Evolutionary conservation across 176 grass and related monocot species (phyloP), one percentile per base, ranked within the genome.

Genomic region (Musa troglodytarum): DNA sequence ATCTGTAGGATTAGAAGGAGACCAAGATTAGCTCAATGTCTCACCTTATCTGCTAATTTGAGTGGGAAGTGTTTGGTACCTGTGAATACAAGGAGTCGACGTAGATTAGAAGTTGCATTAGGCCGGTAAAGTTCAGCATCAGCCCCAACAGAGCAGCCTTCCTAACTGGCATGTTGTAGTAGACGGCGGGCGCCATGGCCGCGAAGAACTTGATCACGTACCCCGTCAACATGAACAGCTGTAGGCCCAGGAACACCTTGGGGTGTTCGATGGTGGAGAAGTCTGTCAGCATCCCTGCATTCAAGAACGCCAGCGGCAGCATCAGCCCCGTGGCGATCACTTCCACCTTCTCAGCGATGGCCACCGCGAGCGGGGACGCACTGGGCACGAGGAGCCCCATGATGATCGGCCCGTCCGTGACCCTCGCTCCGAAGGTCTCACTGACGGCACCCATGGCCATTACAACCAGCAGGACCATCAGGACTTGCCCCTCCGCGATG

Each of bases 291-390:
- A 91, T 79, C 21, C 92, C 92, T 21, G 78, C 84, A 76, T 89
- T 83, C 52, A 81, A 66, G 80, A 83, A 92, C 80, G 87, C 89
- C 0, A 96, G 81, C 6, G 89, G 92, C 66, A 96, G 81, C 49
- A 92, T 89, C 12, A 96, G 70, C 23, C 86, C 89, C 54, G 82
- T 81, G 66, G 82, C 84, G 77, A 96, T 89, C 51, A 80, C 82
- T 58, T 96, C 92, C 2, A 96, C 87, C 82, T 96, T 96, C 78
- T 89, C 84, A 19, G 81, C 81, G 8, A 96, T 76, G 51, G 89
- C 89, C 17, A 86, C 80, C 64, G 86, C 92, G 12, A 96, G 92
- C 59, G 92, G 92, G 19, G 92, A 89, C 11, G 89, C 89, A 34
- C 88, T 89, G 11, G 92, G 92, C 70, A 96, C 82, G 2, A 80